A percentile compares a stretch with the other conserved stretches of the same genome.
phyloP scores from a whole-genome alignment of 805 yeast genomes.

The Monosporozyma siamensis region DNA sequence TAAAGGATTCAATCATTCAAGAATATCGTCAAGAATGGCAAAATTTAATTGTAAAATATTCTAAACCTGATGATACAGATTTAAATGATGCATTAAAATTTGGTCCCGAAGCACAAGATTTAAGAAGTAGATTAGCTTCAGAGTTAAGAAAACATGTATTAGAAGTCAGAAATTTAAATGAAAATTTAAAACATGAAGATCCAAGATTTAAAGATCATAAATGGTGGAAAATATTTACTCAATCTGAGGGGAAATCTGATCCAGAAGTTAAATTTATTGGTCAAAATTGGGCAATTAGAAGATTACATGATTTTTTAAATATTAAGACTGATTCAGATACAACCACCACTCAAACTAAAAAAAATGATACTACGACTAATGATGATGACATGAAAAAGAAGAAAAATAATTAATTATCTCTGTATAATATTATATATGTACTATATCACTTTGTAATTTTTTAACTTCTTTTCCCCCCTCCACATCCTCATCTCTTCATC shows the following conservation, averaged over 20 bases:
- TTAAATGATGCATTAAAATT: constrained; percentile 50
- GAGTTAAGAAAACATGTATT: constrained; percentile 56
- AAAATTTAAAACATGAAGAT: constrained; percentile 52
- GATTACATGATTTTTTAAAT: constrained; percentile 44
- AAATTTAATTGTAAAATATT: constrained; percentile 44
- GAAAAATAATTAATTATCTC: neutral
- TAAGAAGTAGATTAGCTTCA: constrained; percentile 64
- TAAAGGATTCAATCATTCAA: constrained; percentile 52
- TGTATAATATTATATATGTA: neutral
- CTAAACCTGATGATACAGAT: constrained; percentile 42
- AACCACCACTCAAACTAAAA: neutral
- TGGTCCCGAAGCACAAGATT: constrained; percentile 54
- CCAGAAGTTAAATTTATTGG: constrained; percentile 68
- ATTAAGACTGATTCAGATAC: constrained; percentile 11
- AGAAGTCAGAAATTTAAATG: constrained; percentile 32
- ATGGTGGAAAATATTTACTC: constrained; percentile 69
- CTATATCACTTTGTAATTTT: no score
- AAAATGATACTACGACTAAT: neutral
- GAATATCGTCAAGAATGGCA: constrained; percentile 65
- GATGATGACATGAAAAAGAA: constrained; percentile 1
- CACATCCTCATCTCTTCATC: constrained; percentile 11
- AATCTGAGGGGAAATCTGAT: constrained; percentile 54
- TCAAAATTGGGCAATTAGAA: constrained; percentile 70
- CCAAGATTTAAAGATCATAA: constrained; percentile 53
- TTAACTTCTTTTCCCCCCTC: no score